Evolutionary conservation across 2,329 filamentous ascomycete genomes (phyloP).

Genomic region (Xylariaceae sp.): DNA sequence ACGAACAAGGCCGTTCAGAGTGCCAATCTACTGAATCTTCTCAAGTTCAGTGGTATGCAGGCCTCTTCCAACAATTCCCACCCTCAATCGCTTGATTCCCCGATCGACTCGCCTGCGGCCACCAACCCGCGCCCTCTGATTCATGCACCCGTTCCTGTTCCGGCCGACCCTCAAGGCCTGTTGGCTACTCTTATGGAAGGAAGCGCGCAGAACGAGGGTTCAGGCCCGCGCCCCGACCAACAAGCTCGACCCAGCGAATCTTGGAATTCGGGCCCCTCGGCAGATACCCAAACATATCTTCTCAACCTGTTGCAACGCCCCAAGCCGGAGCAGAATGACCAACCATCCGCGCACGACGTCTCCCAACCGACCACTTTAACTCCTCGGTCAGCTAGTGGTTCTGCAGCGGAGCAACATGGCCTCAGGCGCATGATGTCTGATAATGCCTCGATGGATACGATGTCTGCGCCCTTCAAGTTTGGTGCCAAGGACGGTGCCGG

Average conservation of each 20-base stretch:
- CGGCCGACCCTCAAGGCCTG: slow-evolving; percentile 49
- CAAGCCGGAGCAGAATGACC: slow-evolving; percentile 55
- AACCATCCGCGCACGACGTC: slow-evolving; percentile 32
- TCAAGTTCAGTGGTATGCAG: slow-evolving; percentile 48
- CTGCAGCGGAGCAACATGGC: slow-evolving; percentile 20
- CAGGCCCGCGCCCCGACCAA: slow-evolving; percentile 26
- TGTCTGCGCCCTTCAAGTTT: slow-evolving; percentile 19
- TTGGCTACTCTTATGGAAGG: slow-evolving; percentile 56
- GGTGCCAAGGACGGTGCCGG: slow-evolving; percentile 11
- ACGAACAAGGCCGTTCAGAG: slow-evolving; percentile 36
- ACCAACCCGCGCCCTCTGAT: slow-evolving; percentile 31
- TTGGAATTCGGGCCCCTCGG: slow-evolving; percentile 61
- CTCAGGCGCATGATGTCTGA: slow-evolving; percentile 14
- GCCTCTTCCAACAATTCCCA: slow-evolving; percentile 22
- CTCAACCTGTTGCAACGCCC: slow-evolving; percentile 78
- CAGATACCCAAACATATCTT: too few relatives aligned
- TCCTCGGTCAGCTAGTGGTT: slow-evolving; percentile 33
- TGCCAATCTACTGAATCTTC: slow-evolving; percentile 49
- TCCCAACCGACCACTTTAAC: slow-evolving; percentile 37
- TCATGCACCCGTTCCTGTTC: slow-evolving; percentile 49
- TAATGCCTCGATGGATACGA: slow-evolving; percentile 17
- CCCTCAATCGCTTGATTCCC: slow-evolving; percentile 14
- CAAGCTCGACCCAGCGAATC: slow-evolving; percentile 19
- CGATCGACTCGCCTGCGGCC: slow-evolving; percentile 14
- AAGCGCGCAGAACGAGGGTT: slow-evolving; percentile 40